Percentiles rank a stretch among this genome's conserved stretches.
These are phyloP conservation scores for Amauroascus niger DNA, from an alignment of 2,329 filamentous ascomycete species.

Conservation along the genomic window DNA sequence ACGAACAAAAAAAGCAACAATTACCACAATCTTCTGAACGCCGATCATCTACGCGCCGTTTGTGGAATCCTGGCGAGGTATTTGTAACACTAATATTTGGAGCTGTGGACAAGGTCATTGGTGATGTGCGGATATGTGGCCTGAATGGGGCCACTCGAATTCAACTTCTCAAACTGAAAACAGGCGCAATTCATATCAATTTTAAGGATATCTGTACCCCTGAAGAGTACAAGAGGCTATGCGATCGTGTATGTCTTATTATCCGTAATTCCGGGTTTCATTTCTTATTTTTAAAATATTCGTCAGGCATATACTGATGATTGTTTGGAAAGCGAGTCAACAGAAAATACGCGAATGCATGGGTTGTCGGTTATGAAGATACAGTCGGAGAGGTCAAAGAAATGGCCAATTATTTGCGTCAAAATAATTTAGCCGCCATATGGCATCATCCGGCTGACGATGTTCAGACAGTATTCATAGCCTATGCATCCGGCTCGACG, in stretches of 20 bases:
- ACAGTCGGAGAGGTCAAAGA: slow-evolving; percentile 22
- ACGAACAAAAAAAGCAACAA: not conserved
- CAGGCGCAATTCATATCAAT: slow-evolving; percentile 22
- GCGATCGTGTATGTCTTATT: slow-evolving; percentile 22
- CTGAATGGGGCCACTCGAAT: slow-evolving; percentile 12
- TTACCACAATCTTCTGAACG: not conserved
- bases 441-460: slow-evolving; percentile 18
- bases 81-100: slow-evolving; percentile 27
- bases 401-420: slow-evolving; percentile 23
- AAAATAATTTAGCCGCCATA: slow-evolving; percentile 25
- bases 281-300: not conserved
- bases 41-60: not conserved
- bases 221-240: slow-evolving; percentile 23
- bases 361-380: slow-evolving; percentile 29
- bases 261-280: not conserved
- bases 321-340: slow-evolving; percentile 10
- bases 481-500: slow-evolving; percentile 23
- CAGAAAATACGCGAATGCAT: slow-evolving; percentile 23
- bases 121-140: slow-evolving; percentile 26
- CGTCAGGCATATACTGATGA: slow-evolving; percentile 10
- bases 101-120: slow-evolving; percentile 23
- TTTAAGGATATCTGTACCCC: slow-evolving; percentile 28
- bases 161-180: slow-evolving; percentile 20
- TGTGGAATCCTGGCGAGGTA: slow-evolving; percentile 23
- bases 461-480: slow-evolving; percentile 21